Base-by-base conservation (phyloP, 805 yeast genomes). In the Kodamaea sagamina region DNA sequence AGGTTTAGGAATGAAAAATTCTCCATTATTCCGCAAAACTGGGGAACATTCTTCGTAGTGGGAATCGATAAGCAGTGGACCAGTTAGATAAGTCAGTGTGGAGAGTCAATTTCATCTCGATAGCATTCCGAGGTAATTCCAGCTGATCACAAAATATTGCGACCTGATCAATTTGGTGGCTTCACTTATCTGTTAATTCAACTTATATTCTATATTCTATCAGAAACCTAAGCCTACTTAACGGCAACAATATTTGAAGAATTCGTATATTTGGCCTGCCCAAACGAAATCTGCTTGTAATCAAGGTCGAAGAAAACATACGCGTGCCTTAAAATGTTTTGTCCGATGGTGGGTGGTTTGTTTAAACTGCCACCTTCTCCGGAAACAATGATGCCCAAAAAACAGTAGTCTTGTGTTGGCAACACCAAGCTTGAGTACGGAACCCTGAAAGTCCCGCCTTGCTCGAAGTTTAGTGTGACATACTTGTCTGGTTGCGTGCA, bases 291-390 rank as follows among this genome's bases (percentile, higher is more conserved):
- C 44, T 68, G 65, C 26, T 60, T 54, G 31, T 66, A 57, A 26
- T 72, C 80, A 32, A 79, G 55, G 55, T 81, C 84, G 43, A 69
- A 81, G 38, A 77, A 82, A 28, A 74, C 67, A 50, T 79, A 79
- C 1, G 75, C 78, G 19, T 71, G 58, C 44, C 74, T 63, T 37
- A 81, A 53, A 55, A 79, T 74, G 3, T 75, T 62, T 53, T 77
- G 82, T 36, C 84, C 85, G 11, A 78, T 56, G 6, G 72, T 36
- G 2, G 46, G 43, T 6, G 39, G 38, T 7, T 27, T 16, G 16
- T 40, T 40, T 17, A 40, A 15, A 16, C 38, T 32, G 17, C 27
- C 43, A 4, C 15, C 29, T 3, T 39, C 42, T 18, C 32, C 43
- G 10, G 43, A 40, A 11, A 4, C 11, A 4, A 32, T 4, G 26